Base-by-base conservation (phyloP, 129 eudicot species). In the Helichrysum umbraculigerum region DNA sequence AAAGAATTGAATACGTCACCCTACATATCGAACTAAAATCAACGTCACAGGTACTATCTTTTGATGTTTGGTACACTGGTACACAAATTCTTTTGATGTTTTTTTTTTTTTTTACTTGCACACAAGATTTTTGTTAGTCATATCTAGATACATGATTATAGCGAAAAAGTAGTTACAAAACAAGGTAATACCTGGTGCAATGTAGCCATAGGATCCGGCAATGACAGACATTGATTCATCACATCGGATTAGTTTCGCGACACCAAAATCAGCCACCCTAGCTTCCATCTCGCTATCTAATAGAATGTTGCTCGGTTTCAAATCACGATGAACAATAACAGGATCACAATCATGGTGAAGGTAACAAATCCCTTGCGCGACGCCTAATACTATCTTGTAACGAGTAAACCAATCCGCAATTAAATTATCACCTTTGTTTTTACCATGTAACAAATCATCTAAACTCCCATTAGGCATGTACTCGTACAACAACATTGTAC, bases 301-400 rank as follows among this genome's bases (percentile, higher is more conserved):
- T 20, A 95, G 82, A 44, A 95, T 95, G 62, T 95, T 95, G 52
- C 99, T 91, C 0, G 99, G 99, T 83, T 95, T 95, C 47, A 95
- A 70, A 81, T 95, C 99, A 19, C 99, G 91, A 54, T 95, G 99
- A 25, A 91, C 97, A 10, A 95, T 95, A 42, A 95, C 94, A 1
- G 99, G 99, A 74, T 95, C 91, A 66, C 99, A 91, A 66, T 95
- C 99, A 51, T 95, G 99, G 76, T 95, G 99, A 3, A 95, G 94
- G 73, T 95, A 95, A 68, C 97, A 89, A 32, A 95, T 91, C 56
- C 99, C 99, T 41, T 95, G 99, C 5, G 99, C 99, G 21, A 95
- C 99, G 3, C 99, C 99, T 19, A 95, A 54, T 0, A 90, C 97
- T 29, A 95, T 87, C 76, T 95, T 95, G 78, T 89, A 91, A 71